Percentiles rank a stretch among this genome's conserved stretches.
phyloP scores from a whole-genome alignment of 164 flowering plant genomes.

The Umbellularia californica region DNA sequence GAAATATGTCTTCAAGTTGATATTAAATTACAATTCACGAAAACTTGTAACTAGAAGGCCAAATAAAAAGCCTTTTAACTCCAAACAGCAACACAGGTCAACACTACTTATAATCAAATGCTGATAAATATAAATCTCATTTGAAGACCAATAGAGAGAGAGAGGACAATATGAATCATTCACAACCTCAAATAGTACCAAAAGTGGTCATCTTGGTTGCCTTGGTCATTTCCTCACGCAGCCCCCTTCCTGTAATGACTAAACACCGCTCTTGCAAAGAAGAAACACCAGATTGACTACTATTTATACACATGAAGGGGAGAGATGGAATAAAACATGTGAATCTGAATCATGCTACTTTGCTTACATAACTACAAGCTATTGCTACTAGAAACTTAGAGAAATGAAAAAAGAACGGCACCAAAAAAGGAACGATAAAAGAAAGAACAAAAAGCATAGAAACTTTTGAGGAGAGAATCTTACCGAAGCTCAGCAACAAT shows the following conservation, averaged over 20 bases:
- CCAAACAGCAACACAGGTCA: too few relatives aligned
- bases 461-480: slow-evolving; percentile 41
- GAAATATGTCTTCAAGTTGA: too few relatives aligned
- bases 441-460: slow-evolving; percentile 41
- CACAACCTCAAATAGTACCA: too few relatives aligned
- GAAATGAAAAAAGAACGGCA: slow-evolving; percentile 32
- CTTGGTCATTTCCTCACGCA: not conserved
- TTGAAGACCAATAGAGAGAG: too few relatives aligned
- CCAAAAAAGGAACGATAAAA: slow-evolving; percentile 55
- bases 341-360: slow-evolving; percentile 34
- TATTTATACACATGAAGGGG: slow-evolving; percentile 56
- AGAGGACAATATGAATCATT: too few relatives aligned
- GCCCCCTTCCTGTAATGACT: slow-evolving; percentile 19
- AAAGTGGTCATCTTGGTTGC: slow-evolving; percentile 46
- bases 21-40: too few relatives aligned
- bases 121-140: too few relatives aligned
- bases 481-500: slow-evolving; percentile 30
- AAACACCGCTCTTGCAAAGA: slow-evolving; percentile 31
- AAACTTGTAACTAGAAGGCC: too few relatives aligned
- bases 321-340: slow-evolving; percentile 34
- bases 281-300: slow-evolving; percentile 28
- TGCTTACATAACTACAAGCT: slow-evolving; percentile 42
- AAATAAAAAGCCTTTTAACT: too few relatives aligned
- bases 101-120: too few relatives aligned
- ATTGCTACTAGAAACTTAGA: slow-evolving; percentile 33